These are phyloP conservation scores for Ophioceras dolichostomum DNA, from an alignment of 2,329 filamentous ascomycete species.

Conservation along the genomic window DNA sequence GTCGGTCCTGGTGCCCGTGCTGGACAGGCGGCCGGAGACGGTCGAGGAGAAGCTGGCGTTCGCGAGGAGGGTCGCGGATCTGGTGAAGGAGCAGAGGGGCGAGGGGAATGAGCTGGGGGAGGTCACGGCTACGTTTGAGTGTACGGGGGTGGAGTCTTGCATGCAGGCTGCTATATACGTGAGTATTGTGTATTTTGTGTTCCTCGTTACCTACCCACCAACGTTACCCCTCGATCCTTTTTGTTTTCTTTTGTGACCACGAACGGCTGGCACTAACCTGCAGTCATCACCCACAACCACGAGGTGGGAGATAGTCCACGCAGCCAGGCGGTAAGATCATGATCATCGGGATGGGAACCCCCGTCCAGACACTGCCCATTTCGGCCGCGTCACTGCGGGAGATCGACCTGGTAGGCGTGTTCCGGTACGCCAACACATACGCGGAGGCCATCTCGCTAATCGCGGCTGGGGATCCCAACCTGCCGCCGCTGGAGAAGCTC, in stretches of 20 bases:
- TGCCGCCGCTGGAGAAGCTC: conserved; percentile 55
- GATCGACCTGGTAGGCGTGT: conserved; percentile 41
- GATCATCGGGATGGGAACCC: conserved; percentile 47
- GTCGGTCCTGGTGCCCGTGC: conserved; percentile 9
- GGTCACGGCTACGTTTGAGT: no score
- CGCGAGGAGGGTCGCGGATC: conserved; percentile 25
- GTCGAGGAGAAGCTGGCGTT: conserved; percentile 6
- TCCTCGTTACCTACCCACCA: background rate
- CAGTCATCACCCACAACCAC: no score
- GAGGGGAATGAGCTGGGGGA: no score
- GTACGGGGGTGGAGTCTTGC: conserved; percentile 64
- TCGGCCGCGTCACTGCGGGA: conserved; percentile 33
- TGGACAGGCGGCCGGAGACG: conserved; percentile 3
- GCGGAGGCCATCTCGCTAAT: conserved; percentile 20
- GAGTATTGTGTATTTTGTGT: no score
- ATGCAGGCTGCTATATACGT: conserved; percentile 64
- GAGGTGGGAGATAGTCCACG: no score
- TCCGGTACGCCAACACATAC: conserved; percentile 30
- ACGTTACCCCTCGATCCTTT: no score
- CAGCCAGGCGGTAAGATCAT: conserved; percentile 40
- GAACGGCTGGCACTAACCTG: no score
- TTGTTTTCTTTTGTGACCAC: no score
- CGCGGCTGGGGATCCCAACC: conserved; percentile 20
- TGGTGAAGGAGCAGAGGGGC: no score
- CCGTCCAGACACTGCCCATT: conserved; percentile 41